These are phyloP conservation scores for Houttuynia cordata DNA, from an alignment of 164 flowering plant genomes.

Conservation along the genomic window DNA sequence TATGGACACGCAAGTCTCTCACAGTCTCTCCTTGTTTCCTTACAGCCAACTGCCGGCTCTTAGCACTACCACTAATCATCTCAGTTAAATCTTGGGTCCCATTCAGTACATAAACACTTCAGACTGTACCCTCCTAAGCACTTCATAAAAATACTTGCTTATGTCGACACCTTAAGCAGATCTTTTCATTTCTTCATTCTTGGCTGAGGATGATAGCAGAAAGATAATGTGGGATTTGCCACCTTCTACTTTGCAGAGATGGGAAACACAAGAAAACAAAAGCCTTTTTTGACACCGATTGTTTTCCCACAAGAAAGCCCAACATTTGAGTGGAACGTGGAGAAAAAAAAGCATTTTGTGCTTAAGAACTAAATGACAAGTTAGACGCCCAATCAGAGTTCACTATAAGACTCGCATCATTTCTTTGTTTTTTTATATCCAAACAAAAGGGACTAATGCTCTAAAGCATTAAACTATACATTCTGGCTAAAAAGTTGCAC, in stretches of 20 bases:
- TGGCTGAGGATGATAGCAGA: background rate
- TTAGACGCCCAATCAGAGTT: background rate
- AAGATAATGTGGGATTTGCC: background rate
- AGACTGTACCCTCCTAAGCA: background rate
- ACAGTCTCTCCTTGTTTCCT: slow-evolving; percentile 33
- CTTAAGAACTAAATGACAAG: background rate
- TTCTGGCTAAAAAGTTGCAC: background rate
- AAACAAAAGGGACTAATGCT: background rate
- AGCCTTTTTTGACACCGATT: slow-evolving; percentile 2
- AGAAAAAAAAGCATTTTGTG: background rate
- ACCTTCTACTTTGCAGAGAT: background rate
- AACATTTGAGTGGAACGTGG: background rate
- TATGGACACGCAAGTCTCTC: slow-evolving; percentile 39
- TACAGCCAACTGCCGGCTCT: slow-evolving; percentile 46
- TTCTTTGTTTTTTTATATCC: background rate
- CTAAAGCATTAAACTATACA: background rate
- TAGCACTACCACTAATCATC: slow-evolving; percentile 20
- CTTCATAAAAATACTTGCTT: background rate
- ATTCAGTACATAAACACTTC: background rate
- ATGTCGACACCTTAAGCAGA: background rate
- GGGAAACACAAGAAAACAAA: background rate
- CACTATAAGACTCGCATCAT: background rate
- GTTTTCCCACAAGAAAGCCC: slow-evolving; percentile 2
- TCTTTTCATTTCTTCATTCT: background rate
- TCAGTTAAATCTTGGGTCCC: background rate